phyloP scores from a whole-genome alignment of 345 rosid species.

The Turnera subulata region DNA sequence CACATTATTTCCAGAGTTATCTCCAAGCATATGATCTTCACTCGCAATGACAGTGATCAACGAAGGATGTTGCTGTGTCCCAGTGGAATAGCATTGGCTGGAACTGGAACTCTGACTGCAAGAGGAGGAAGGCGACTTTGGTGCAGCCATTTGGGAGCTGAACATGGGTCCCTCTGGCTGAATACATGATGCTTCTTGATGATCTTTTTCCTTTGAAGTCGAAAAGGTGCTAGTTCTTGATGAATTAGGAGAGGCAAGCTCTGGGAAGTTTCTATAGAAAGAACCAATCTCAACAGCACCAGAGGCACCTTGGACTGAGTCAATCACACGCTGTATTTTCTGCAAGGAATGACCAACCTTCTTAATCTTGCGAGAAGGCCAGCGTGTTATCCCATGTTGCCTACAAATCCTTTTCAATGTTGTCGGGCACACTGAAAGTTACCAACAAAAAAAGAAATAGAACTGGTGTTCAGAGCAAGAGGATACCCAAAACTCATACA shows the following conservation, averaged over 20 bases:
- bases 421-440: conserved; percentile 94
- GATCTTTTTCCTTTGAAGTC: conserved; percentile 18
- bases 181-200: conserved; percentile 20
- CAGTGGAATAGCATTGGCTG: conserved; percentile 69
- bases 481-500: background rate
- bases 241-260: conserved; percentile 48
- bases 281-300: conserved; percentile 63
- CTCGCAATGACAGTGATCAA: conserved; percentile 11
- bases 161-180: conserved; percentile 27
- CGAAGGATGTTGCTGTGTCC: conserved; percentile 41
- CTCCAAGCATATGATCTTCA: conserved; percentile 29
- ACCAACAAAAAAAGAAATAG: too few relatives aligned
- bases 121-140: conserved; percentile 63
- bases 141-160: conserved; percentile 25
- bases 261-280: conserved; percentile 64
- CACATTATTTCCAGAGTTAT: conserved; percentile 22
- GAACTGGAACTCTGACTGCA: conserved; percentile 72
- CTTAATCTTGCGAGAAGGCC: conserved; percentile 98
- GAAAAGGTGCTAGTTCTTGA: conserved; percentile 31
- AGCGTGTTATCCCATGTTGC: conserved; percentile 77
- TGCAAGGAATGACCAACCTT: conserved; percentile 87
- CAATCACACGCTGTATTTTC: conserved; percentile 72
- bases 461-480: conserved; percentile 17
- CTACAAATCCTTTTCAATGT: conserved; percentile 95
- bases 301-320: conserved; percentile 73